Evolutionary conservation across 495 filamentous ascomycete genomes (phyloP), one percentile per base, ranked within the genome.

Genomic region (Hyaloscypha finlandica): DNA sequence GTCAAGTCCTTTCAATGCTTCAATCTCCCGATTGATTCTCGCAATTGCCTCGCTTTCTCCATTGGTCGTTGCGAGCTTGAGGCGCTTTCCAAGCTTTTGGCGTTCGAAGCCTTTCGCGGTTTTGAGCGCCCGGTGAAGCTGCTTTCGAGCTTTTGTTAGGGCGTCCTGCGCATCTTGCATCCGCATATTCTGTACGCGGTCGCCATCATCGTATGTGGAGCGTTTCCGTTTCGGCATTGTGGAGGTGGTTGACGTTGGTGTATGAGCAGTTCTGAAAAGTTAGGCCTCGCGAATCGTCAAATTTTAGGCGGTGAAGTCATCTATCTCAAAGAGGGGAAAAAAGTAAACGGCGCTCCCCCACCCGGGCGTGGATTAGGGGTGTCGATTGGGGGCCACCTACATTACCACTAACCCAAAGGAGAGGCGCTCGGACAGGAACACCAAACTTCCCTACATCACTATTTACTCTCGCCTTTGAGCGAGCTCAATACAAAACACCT

Each of bases 41-140:
- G 76, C 73, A 29, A 77, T 68, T 74, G 85, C 81, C 22, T 81
- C 80, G 19, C 20, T 37, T 3, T 60, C 12, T 11, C 83, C 77
- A n/a, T 83, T 80, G 25, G 76, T 61, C 69, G 81, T 84, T 2
- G 88, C 87, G 32, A 87, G 87, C 76, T 90, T 93, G 29, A 90
- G 80, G 42, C 93, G 80, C 61, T 92, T 88, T 35, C 90, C 87
- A 54, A 93, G 82, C 65, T 96, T 97, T 78, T 97, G 94, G 69
- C 92, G 83, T 79, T 97, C 94, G 75, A 94, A 94, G 19, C 91
- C 92, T 65, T 92, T 93, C 31, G 90, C 91, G 1, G 85, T 80
- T 76, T 95, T 96, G 45, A 97, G 80, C 0, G 86, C 90, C 25
- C 86, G 83, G 55, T 83, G 81, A 9, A 97, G 81, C 25, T 85